These are phyloP conservation scores for Talaromyces nanjingensis DNA, from an alignment of 495 filamentous ascomycete genomes.

Conservation along the genomic window DNA sequence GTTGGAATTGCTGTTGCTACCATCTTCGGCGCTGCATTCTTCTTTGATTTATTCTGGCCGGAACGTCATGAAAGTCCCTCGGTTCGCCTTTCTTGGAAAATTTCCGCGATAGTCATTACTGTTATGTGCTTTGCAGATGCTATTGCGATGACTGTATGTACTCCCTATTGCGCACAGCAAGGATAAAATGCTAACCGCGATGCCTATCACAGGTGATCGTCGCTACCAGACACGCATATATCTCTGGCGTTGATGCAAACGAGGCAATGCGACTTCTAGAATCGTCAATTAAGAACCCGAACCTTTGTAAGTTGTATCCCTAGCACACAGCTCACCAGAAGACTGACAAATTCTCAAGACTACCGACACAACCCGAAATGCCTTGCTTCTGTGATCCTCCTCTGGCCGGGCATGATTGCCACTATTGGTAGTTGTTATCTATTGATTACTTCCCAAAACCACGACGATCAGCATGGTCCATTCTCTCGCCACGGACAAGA, in stretches of 20 bases:
- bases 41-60: constrained; percentile 50
- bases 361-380: constrained; percentile 32
- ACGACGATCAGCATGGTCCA: constrained; percentile 23
- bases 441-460: constrained; percentile 20
- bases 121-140: constrained; percentile 34
- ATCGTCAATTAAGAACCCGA: constrained; percentile 21
- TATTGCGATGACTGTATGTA: constrained; percentile 31
- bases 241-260: constrained; percentile 25
- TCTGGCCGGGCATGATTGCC: constrained; percentile 29
- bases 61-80: constrained; percentile 34
- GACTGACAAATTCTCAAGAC: constrained; percentile 18
- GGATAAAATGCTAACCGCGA: too few species aligned
- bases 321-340: background rate
- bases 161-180: background rate
- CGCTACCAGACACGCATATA: constrained; percentile 24
- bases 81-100: constrained; percentile 41
- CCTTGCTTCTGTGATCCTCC: constrained; percentile 33
- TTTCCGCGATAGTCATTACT: constrained; percentile 33
- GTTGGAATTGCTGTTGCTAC: constrained; percentile 44
- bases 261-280: constrained; percentile 17
- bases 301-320: constrained; percentile 17
- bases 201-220: constrained; percentile 25
- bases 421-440: constrained; percentile 25
- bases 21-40: constrained; percentile 47
- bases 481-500: background rate